Conservation (phyloP, 108 stramenopile genomes). For the Nitzschia sp. region DNA sequence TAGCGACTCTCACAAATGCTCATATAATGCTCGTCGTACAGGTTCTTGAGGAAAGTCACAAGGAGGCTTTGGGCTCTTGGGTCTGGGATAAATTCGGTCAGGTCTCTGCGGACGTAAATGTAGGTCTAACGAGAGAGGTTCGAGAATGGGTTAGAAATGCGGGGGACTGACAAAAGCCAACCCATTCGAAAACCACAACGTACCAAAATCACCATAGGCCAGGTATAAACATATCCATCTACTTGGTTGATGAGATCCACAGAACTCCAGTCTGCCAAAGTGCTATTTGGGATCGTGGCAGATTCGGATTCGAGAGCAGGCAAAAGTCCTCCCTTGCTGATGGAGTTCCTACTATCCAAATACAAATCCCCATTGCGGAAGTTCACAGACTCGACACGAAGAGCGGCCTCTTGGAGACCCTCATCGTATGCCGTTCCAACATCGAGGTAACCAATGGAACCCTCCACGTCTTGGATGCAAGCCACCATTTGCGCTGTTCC, state of each 20-base stretch:
- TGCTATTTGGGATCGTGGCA: conserved; percentile 34
- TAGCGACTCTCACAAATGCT: conserved; percentile 36
- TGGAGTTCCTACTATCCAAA: conserved; percentile 48
- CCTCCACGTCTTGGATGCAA: conserved; percentile 50
- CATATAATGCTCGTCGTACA: conserved; percentile 44
- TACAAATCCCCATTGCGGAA: conserved; percentile 56
- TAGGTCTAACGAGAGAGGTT: conserved; percentile 46
- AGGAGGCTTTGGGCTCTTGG: conserved; percentile 41
- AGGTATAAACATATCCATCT: conserved; percentile 41
- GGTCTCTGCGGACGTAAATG: conserved; percentile 68
- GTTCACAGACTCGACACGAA: conserved; percentile 30
- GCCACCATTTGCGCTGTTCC: conserved; percentile 67
- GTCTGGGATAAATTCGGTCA: conserved; percentile 32
- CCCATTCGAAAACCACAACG: too few relatives aligned
- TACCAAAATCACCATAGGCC: conserved; percentile 74
- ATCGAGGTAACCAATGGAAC: conserved; percentile 83
- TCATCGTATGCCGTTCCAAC: conserved; percentile 68
- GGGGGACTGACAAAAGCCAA: too few relatives aligned
- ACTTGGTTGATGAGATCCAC: conserved; percentile 48
- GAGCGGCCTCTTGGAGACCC: conserved; percentile 55
- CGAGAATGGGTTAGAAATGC: background rate
- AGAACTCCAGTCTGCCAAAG: conserved; percentile 56
- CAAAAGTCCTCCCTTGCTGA: conserved; percentile 53
- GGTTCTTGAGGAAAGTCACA: conserved; percentile 45
- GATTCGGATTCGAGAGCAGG: conserved; percentile 36